Conservation (phyloP, 192 early-diverging fungal species). For the Backusella sp. region DNA sequence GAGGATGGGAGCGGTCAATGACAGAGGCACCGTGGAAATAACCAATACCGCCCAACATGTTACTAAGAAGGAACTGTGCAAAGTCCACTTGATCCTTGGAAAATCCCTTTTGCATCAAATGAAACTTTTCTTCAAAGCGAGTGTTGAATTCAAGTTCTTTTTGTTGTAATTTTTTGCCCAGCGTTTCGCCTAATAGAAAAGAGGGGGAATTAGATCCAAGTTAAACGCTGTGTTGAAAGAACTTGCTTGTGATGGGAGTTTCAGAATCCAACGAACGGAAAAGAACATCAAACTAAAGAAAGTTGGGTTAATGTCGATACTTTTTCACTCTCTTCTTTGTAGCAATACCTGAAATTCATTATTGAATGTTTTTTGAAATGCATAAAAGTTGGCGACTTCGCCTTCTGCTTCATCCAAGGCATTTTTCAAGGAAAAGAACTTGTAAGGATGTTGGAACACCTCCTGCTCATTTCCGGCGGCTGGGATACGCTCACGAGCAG, state of each 20-base stretch:
- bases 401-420: constrained; percentile 27
- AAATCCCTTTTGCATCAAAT: constrained; percentile 66
- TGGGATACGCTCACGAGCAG: constrained; percentile 16
- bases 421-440: constrained; percentile 32
- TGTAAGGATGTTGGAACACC: constrained; percentile 10
- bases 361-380: constrained; percentile 64
- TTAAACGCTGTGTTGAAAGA: not conserved
- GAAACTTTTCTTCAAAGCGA: constrained; percentile 74
- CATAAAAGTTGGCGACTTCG: constrained; percentile 46
- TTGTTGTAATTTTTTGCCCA: constrained; percentile 1
- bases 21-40: constrained; percentile 79
- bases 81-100: constrained; percentile 60
- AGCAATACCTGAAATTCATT: constrained; percentile 63
- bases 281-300: constrained; percentile 57
- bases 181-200: constrained; percentile 1
- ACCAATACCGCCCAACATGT: constrained; percentile 89
- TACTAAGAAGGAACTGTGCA: constrained; percentile 74
- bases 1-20: constrained; percentile 65
- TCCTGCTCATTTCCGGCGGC: constrained; percentile 17
- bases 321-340: not conserved
- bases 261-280: constrained; percentile 42
- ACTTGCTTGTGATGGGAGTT: constrained; percentile 11
- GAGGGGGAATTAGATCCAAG: not conserved
- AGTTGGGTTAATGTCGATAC: not conserved
- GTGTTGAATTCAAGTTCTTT: constrained; percentile 53